Conservation (phyloP, 345 rosid genomes). For the Hibiscus tridactylites region DNA sequence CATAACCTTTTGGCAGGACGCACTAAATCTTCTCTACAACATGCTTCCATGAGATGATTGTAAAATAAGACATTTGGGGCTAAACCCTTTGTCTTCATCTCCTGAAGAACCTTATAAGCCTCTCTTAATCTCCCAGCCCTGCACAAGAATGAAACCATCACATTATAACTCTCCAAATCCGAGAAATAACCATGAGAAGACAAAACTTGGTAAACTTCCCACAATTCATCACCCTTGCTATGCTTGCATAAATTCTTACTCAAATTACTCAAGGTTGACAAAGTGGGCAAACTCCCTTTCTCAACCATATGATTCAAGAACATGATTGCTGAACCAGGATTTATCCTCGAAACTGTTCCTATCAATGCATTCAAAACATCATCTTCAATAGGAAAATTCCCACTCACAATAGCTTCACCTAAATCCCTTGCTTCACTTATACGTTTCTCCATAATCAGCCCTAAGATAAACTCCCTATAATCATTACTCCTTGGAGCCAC, state of each 20-base stretch:
- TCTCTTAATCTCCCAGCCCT: constrained; percentile 64
- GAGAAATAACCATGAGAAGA: constrained; percentile 45
- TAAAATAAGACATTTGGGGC: constrained; percentile 50
- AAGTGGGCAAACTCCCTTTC: constrained; percentile 49
- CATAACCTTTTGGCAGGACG: constrained; percentile 91
- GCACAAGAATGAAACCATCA: constrained; percentile 64
- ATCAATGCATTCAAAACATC: constrained; percentile 59
- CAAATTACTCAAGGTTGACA: constrained; percentile 54
- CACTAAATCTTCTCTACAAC: constrained; percentile 67
- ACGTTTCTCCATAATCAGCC: constrained; percentile 49
- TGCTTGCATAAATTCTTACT: constrained; percentile 62
- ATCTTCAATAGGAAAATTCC: constrained; percentile 67
- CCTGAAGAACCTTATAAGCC: constrained; percentile 64
- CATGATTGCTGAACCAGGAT: constrained; percentile 47
- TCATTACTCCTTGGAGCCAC: constrained; percentile 79
- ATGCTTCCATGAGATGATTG: constrained; percentile 70
- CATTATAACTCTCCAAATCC: constrained; percentile 43
- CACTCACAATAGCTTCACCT: constrained; percentile 55
- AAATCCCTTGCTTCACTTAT: constrained; percentile 58
- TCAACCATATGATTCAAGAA: constrained; percentile 44
- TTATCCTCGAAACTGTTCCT: constrained; percentile 62
- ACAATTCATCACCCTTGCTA: constrained; percentile 40
- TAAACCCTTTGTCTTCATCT: constrained; percentile 77
- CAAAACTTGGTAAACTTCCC: constrained; percentile 42
- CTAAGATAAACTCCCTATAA: constrained; percentile 55